phyloP scores from a whole-genome alignment of 1,139 yeast genomes.

The Geotrichum cucujoidarum region DNA sequence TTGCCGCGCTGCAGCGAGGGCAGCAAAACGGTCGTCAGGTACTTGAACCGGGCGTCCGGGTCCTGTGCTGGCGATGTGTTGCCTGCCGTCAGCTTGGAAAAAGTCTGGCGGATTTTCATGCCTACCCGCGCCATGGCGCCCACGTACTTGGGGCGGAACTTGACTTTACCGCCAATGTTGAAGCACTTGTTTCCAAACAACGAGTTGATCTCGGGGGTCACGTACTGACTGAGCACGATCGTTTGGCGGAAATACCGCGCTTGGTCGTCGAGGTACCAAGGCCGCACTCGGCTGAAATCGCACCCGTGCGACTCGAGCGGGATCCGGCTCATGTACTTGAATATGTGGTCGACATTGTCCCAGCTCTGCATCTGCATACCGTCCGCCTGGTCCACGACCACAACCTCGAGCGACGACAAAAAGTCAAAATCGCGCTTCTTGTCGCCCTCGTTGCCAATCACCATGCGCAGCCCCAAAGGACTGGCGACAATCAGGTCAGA shows the following conservation, averaged over 20 bases:
- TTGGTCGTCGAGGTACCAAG: slow-evolving; percentile 88
- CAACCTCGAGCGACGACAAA: slow-evolving; percentile 78
- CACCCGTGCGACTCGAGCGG: slow-evolving; percentile 79
- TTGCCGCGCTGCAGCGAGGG: slow-evolving; percentile 62
- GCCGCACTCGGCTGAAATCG: slow-evolving; percentile 84
- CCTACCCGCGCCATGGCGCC: slow-evolving; percentile 45
- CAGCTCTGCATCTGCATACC: slow-evolving; percentile 91
- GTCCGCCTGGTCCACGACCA: slow-evolving; percentile 76
- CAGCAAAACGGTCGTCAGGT: slow-evolving; percentile 65
- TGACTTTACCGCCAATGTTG: slow-evolving; percentile 64
- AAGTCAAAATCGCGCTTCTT: slow-evolving; percentile 53
- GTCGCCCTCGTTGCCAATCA: slow-evolving; percentile 50
- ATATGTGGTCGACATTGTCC: slow-evolving; percentile 69
- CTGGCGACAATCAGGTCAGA: slow-evolving; percentile 88
- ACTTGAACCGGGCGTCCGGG: slow-evolving; percentile 75
- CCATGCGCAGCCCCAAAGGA: slow-evolving; percentile 83
- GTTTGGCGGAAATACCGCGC: slow-evolving; percentile 73
- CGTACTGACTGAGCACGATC: slow-evolving; percentile 63
- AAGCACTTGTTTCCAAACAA: slow-evolving; percentile 52
- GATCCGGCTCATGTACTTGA: slow-evolving; percentile 65
- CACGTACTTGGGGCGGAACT: slow-evolving; percentile 31
- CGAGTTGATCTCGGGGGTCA: slow-evolving; percentile 77
- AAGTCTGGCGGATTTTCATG: slow-evolving; percentile 63
- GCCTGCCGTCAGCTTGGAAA: slow-evolving; percentile 41
- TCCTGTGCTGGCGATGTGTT: slow-evolving; percentile 44